Evolutionary conservation across 306 rosid species (phyloP), one percentile per base, ranked within the genome.

Genomic region (Lotus japonicus): DNA sequence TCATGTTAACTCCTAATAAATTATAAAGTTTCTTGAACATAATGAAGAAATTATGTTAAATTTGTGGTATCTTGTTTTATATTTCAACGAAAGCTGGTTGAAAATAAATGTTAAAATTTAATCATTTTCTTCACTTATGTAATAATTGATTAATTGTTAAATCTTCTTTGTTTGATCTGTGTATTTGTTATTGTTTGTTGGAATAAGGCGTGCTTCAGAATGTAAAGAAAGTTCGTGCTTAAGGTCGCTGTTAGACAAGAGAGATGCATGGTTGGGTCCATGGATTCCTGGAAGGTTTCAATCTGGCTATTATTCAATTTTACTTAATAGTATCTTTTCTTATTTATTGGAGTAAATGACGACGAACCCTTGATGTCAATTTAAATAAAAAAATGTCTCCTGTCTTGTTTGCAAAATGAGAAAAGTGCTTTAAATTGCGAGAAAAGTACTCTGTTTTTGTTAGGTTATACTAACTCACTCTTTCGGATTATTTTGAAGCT

Each of bases 231-330:
- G 98, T 75, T 88, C 97, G 6, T 94, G 98, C 87, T 84, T 90
- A 92, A 83, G 96, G 91, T 79, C 76, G 80, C 84, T 94, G 80
- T 80, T 90, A 78, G 97, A 94, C 82, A 94, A 84, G 82, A 84
- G 97, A 83, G 98, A 94, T 82, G 95, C 98, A 59, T 94, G 97
- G 97, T 79, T 94, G 89, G 98, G 98, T 76, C 98, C 98, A 67
- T 94, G 98, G 98, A 84, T 86, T 77, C 98, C 98, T 62, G 98
- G 98, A 85, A 94, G 98, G 98, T 94, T 54, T 69, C 38, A 77
- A 53, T 48, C 69, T 58, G 50, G 15, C 68, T 71, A 38, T 66
- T 69, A 56, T 76, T 17, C 74, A 48, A 57, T 70, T 60, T n/a
- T 52, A 39, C 64, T 39, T 58, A 26, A 9, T 44, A 11, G 9